Evolutionary conservation across 2,329 filamentous ascomycete species (phyloP), one percentile per base, ranked within the genome.

Genomic region (Aspergillus sojae): DNA sequence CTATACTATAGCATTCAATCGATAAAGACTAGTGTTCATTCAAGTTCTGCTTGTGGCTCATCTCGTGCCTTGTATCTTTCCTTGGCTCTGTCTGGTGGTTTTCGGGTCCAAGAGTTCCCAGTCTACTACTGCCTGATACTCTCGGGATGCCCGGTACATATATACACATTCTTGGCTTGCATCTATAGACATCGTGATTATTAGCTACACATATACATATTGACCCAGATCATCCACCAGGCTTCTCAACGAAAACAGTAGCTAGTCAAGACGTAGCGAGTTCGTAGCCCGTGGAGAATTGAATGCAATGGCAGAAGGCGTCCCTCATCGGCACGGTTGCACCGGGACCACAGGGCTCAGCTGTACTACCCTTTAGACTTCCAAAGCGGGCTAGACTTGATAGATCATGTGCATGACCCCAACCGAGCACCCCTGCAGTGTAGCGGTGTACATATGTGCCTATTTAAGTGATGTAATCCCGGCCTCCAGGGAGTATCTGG

Each of bases 1-100:
- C 66, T 70, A 70, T 65, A 70, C 61, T 71, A 72, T 75, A 74
- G 71, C 68, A 70, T 72, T 67, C 64, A 74, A 75, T 75, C 69
- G 71, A 74, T 67, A 64, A 64, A 69, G 64, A 63, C 57, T 62
- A 62, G 43, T 61, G 43, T 63, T 66, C 36, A 46, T 60, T 52
- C 58, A 50, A 57, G 39, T 54, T 41, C 32, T 55, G 52, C 34
- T 55, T 39, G 4, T 39, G n/a, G 32, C 32, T 39, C 19, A 16
- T 36, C 30, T 36, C 14, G 10, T 54, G 52, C 30, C 30, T 54
- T 36, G 30, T 54, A 54, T 34, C n/a, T 30, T 28, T 39, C 14
- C 9, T 19, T 55, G 14, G 21, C 32, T 55, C 52, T 23, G 14
- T 19, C 32, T 52, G 52, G 52, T 36, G 32, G 32, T 36, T 55